phyloP scores from a whole-genome alignment of 768 basidiomycete genomes.

The Phaeotremella skinneri region DNA sequence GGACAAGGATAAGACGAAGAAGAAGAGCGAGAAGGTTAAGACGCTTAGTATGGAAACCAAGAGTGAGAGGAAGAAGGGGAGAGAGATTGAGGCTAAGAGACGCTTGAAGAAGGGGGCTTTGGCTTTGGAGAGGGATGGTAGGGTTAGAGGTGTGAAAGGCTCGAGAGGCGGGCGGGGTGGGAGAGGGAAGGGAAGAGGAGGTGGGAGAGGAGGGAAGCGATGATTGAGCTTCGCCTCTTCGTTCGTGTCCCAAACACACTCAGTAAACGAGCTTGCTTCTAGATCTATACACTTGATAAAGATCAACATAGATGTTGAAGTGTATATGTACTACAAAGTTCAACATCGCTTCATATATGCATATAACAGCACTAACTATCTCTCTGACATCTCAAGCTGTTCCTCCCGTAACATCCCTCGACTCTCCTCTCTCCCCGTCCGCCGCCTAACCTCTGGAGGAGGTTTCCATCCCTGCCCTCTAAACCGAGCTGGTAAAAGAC shows the following conservation, averaged over 20 bases:
- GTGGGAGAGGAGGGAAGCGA: constrained; percentile 25
- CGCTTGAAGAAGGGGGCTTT: constrained; percentile 69
- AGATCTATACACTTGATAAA: no score
- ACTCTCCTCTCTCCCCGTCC: constrained; percentile 24
- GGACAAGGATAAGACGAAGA: constrained; percentile 21
- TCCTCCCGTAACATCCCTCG: constrained; percentile 35
- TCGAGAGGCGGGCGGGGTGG: constrained; percentile 21
- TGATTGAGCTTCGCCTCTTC: no score
- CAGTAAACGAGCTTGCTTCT: no score
- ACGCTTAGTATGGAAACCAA: constrained; percentile 67
- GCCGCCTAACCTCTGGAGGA: background rate
- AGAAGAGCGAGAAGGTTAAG: constrained; percentile 28
- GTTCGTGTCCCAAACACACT: no score
- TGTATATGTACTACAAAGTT: background rate
- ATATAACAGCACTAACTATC: constrained; percentile 13
- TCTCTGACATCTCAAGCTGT: constrained; percentile 42
- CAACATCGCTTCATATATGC: background rate
- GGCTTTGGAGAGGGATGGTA: constrained; percentile 59
- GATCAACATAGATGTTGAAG: background rate
- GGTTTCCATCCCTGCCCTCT: background rate
- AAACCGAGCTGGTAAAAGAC: constrained; percentile 16
- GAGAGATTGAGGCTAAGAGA: constrained; percentile 63
- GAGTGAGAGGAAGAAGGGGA: constrained; percentile 63
- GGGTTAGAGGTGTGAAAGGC: constrained; percentile 13
- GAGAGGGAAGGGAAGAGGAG: constrained; percentile 23